These are phyloP conservation scores for Penicillium sp. DNA, from an alignment of 2,329 filamentous ascomycete genomes.

Conservation along the genomic window DNA sequence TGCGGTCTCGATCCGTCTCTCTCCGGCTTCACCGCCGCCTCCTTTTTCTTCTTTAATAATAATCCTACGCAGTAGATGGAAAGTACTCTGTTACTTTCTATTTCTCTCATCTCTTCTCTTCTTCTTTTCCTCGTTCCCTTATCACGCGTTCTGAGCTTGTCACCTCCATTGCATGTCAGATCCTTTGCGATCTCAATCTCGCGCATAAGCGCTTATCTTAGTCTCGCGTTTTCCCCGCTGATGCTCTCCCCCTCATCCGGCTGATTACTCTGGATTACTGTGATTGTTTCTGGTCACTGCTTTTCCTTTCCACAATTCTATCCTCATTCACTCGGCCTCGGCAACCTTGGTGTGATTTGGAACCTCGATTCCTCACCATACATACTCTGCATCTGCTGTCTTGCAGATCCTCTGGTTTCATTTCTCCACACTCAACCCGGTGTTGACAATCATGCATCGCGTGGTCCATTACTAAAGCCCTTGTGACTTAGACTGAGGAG, in stretches of 20 bases:
- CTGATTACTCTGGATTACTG: not conserved
- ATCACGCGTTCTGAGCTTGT: not conserved
- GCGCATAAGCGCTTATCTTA: conserved; percentile 7
- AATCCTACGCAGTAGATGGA: no score
- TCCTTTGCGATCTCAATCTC: not conserved
- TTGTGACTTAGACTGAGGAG: conserved; percentile 6
- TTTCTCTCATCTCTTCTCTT: not conserved
- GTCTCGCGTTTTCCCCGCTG: conserved; percentile 9
- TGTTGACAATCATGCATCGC: conserved; percentile 18
- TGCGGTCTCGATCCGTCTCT: conserved; percentile 16
- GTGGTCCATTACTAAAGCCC: conserved; percentile 9
- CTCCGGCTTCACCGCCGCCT: conserved; percentile 23
- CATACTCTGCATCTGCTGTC: not conserved
- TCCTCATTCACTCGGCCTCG: not conserved
- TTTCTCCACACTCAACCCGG: not conserved
- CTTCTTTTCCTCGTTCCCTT: not conserved
- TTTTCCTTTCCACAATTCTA: not conserved
- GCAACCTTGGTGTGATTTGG: no score
- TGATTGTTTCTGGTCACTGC: not conserved
- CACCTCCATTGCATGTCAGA: not conserved
- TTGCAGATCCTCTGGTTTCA: not conserved
- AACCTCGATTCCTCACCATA: not conserved
- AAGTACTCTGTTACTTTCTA: not conserved
- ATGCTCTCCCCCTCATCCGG: not conserved
- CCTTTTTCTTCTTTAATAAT: conserved; percentile 5